Evolutionary conservation across 2,329 filamentous ascomycete species (phyloP).

Genomic region (Aureobasidium sp.): DNA sequence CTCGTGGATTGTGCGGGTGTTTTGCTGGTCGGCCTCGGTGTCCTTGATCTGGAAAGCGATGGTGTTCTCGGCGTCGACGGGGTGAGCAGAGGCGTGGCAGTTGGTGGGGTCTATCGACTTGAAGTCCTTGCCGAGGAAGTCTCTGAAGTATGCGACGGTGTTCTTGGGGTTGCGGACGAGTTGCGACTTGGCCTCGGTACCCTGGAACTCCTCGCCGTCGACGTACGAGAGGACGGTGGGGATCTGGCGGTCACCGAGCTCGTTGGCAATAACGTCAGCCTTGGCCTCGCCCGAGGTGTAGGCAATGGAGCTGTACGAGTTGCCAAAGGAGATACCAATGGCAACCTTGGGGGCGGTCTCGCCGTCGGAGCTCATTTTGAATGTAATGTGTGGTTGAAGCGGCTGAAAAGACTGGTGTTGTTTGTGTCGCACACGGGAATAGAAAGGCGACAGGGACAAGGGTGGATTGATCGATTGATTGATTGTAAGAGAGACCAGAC

Average conservation of each 20-base stretch:
- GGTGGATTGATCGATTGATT: background rate
- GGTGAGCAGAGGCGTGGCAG: slow-evolving; percentile 88
- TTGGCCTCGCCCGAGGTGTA: slow-evolving; percentile 82
- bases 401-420: background rate
- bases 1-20: slow-evolving; percentile 70
- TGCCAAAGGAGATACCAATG: slow-evolving; percentile 97
- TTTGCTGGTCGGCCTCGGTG: slow-evolving; percentile 43
- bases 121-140: slow-evolving; percentile 92
- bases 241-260: slow-evolving; percentile 97
- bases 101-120: slow-evolving; percentile 94
- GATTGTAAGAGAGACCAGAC: background rate
- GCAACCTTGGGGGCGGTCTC: slow-evolving; percentile 52
- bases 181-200: slow-evolving; percentile 89
- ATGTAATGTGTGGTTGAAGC: slow-evolving; percentile 8
- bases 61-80: slow-evolving; percentile 62
- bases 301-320: slow-evolving; percentile 96
- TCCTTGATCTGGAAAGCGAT: slow-evolving; percentile 82
- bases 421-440: background rate
- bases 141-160: slow-evolving; percentile 91
- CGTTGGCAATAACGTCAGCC: slow-evolving; percentile 96
- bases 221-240: slow-evolving; percentile 91
- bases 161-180: slow-evolving; percentile 87
- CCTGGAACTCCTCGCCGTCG: slow-evolving; percentile 93
- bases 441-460: background rate
- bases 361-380: slow-evolving; percentile 46